A percentile compares a stretch with the other conserved stretches of the same genome.
Evolutionary conservation across 306 rosid species (phyloP).

Genomic region (Hippophae tibetana): DNA sequence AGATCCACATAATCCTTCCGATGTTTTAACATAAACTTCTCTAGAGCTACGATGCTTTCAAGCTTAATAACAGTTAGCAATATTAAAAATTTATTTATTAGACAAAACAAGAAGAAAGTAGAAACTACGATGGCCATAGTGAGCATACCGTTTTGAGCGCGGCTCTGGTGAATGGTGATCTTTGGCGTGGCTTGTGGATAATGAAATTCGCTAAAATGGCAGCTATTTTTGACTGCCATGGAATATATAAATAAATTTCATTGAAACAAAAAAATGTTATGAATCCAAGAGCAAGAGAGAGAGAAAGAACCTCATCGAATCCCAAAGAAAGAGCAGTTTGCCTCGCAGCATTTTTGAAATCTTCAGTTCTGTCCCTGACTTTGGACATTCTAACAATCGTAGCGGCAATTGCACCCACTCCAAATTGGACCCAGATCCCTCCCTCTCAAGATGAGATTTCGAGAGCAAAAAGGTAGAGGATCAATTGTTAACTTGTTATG

Average conservation of each 20-base stretch:
- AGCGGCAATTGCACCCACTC: constrained; percentile 7
- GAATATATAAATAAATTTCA: not conserved
- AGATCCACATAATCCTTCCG: constrained; percentile 85
- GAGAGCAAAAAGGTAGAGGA: too few relatives aligned
- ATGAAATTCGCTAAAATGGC: constrained; percentile 81
- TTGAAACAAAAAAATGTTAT: not conserved
- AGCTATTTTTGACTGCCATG: constrained; percentile 69
- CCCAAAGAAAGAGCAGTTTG: constrained; percentile 62
- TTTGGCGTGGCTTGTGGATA: constrained; percentile 68
- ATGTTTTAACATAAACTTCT: constrained; percentile 71
- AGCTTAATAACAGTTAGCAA: constrained; percentile 30
- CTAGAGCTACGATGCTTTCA: constrained; percentile 72
- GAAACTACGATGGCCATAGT: not conserved
- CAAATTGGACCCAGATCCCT: not conserved
- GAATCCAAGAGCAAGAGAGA: not conserved
- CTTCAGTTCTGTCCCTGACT: constrained; percentile 77
- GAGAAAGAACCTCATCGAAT: constrained; percentile 49
- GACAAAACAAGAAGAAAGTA: not conserved
- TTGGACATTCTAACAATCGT: constrained; percentile 28
- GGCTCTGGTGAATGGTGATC: constrained; percentile 65
- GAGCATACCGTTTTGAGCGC: constrained; percentile 68
- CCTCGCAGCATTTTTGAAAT: constrained; percentile 80
- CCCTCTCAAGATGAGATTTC: too few relatives aligned
- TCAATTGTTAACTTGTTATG: too few relatives aligned
- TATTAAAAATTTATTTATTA: not conserved